Conservation (phyloP, 208 protist species). For the Trypanosoma theileri region DNA sequence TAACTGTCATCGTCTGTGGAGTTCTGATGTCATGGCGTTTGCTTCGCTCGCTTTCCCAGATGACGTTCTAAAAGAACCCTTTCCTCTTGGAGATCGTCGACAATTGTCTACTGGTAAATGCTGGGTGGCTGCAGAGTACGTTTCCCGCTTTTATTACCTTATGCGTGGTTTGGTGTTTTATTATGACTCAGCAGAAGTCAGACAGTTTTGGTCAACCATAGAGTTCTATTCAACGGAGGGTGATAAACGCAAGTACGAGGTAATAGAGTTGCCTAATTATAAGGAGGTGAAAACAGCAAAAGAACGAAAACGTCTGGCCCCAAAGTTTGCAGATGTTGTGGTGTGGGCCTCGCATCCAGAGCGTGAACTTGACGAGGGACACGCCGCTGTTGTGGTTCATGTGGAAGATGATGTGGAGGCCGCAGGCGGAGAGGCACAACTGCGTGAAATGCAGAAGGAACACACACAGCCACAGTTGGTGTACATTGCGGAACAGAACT, state of each 20-base stretch:
- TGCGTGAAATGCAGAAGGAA: slow-evolving; percentile 33
- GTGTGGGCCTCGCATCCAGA: slow-evolving; percentile 28
- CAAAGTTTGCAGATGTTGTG: slow-evolving; percentile 45
- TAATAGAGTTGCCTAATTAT: slow-evolving; percentile 29
- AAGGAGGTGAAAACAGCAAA: slow-evolving; percentile 32
- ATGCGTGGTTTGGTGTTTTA: neutral
- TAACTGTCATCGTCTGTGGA: slow-evolving; percentile 52
- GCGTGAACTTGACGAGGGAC: slow-evolving; percentile 25
- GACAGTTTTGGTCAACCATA: neutral
- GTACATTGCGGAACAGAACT: slow-evolving; percentile 76
- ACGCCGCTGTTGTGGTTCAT: slow-evolving; percentile 59
- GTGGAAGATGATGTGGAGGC: slow-evolving; percentile 55
- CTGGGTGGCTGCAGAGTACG: slow-evolving; percentile 12
- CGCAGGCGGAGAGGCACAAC: slow-evolving; percentile 36
- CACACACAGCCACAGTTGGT: slow-evolving; percentile 50
- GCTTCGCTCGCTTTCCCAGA: slow-evolving; percentile 38
- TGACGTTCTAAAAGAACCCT: slow-evolving; percentile 23
- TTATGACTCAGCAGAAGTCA: neutral
- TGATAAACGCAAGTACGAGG: neutral
- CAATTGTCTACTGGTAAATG: neutral
- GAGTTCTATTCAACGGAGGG: neutral
- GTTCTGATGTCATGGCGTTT: slow-evolving; percentile 33
- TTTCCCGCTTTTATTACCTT: slow-evolving; percentile 8
- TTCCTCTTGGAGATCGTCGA: neutral
- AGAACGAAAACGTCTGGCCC: slow-evolving; percentile 44